Conservation (phyloP, 345 rosid species). For the Eucalyptus regnans region DNA sequence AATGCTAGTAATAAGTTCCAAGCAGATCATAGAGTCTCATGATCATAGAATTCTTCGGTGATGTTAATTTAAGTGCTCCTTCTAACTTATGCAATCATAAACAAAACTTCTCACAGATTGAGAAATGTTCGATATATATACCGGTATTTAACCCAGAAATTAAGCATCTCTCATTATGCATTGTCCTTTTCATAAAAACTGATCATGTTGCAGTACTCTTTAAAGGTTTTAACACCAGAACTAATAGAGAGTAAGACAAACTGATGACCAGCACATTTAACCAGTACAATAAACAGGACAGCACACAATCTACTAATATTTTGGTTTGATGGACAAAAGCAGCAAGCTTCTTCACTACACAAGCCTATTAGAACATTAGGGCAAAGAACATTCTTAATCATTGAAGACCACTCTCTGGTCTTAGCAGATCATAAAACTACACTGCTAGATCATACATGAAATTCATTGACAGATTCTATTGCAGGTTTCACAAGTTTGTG, state of each 20-base stretch:
- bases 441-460: neutral
- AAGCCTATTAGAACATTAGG: neutral
- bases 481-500: neutral
- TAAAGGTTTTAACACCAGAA: neutral
- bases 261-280: neutral
- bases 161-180: neutral
- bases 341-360: neutral
- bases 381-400: neutral
- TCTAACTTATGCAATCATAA: neutral
- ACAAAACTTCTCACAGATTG: neutral
- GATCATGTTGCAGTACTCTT: neutral
- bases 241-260: neutral
- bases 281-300: neutral
- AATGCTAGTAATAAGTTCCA: neutral
- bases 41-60: neutral
- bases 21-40: neutral
- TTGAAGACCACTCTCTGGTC: neutral
- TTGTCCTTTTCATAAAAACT: neutral
- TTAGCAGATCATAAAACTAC: neutral
- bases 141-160: neutral
- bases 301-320: neutral
- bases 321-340: neutral
- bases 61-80: neutral
- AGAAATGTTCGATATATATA: neutral
- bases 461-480: neutral